A percentile compares a stretch with the other conserved stretches of the same genome.
These are phyloP conservation scores for Corylus avellana DNA, from an alignment of 306 rosid genomes.

Conservation along the genomic window DNA sequence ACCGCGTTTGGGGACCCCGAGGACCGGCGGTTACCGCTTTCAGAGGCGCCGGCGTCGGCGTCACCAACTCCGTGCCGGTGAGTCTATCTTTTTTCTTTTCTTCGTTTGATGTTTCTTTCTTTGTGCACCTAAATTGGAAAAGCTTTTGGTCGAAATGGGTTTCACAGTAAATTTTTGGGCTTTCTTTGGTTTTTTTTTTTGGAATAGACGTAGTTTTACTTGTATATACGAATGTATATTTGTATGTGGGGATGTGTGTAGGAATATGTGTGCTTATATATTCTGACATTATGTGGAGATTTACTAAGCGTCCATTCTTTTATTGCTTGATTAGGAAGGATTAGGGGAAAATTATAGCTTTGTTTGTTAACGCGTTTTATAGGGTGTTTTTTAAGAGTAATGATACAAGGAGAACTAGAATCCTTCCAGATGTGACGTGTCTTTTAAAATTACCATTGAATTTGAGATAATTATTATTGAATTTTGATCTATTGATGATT, in stretches of 20 bases:
- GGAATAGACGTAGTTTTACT: background rate
- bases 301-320: background rate
- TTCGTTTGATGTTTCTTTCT: background rate
- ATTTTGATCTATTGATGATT: too few species aligned
- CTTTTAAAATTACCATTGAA: too few species aligned
- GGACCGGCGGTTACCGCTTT: constrained; percentile 31
- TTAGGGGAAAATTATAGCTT: background rate
- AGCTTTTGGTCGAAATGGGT: background rate
- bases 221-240: background rate
- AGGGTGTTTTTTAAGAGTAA: too few species aligned
- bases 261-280: background rate
- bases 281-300: background rate
- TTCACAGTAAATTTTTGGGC: background rate
- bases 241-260: background rate
- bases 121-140: background rate
- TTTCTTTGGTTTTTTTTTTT: background rate
- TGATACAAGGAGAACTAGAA: too few species aligned
- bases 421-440: too few species aligned
- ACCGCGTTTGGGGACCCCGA: constrained; percentile 8
- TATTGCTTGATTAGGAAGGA: background rate
- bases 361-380: too few species aligned
- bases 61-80: constrained; percentile 53
- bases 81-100: background rate
- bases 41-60: constrained; percentile 16
- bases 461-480: too few species aligned